These are phyloP conservation scores for Globisporangium nagaii DNA, from an alignment of 352 stramenopile genomes.

Conservation along the genomic window DNA sequence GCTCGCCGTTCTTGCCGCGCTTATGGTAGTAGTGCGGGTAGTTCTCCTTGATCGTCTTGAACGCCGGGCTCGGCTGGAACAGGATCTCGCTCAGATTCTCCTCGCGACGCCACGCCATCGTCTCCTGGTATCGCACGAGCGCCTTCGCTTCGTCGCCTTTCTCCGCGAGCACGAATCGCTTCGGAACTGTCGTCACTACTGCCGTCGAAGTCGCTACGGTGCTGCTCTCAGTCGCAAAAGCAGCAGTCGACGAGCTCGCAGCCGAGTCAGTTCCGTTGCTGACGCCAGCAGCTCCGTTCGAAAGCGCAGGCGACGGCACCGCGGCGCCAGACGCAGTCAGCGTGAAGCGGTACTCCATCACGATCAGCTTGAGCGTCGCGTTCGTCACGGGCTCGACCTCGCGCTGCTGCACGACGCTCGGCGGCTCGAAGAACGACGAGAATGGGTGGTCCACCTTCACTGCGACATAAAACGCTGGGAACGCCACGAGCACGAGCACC, in stretches of 20 bases:
- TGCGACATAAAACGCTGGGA: conserved; percentile 61
- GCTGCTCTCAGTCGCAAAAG: neutral
- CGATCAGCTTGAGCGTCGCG: conserved; percentile 66
- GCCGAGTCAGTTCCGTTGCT: neutral
- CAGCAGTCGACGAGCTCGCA: neutral
- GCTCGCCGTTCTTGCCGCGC: conserved; percentile 66
- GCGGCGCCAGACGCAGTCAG: neutral
- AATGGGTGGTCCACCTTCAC: conserved; percentile 75
- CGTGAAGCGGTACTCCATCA: conserved; percentile 67
- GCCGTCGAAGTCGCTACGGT: neutral
- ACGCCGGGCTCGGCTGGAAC: conserved; percentile 51
- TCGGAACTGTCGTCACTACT: conserved; percentile 32
- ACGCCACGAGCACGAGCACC: conserved; percentile 49
- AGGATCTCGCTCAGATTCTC: conserved; percentile 82
- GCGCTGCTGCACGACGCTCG: conserved; percentile 8
- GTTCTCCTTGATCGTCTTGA: conserved; percentile 87
- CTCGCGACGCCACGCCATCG: conserved; percentile 71
- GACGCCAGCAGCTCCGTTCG: neutral
- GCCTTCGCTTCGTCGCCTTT: conserved; percentile 70
- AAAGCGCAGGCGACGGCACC: neutral
- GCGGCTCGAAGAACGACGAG: conserved; percentile 51
- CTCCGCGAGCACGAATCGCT: conserved; percentile 67
- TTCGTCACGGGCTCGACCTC: conserved; percentile 15
- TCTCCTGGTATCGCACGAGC: conserved; percentile 63
- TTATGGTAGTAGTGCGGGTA: conserved; percentile 91